Conservation (phyloP, 116 monocot genomes). For the Trichopus zeylanicus region DNA sequence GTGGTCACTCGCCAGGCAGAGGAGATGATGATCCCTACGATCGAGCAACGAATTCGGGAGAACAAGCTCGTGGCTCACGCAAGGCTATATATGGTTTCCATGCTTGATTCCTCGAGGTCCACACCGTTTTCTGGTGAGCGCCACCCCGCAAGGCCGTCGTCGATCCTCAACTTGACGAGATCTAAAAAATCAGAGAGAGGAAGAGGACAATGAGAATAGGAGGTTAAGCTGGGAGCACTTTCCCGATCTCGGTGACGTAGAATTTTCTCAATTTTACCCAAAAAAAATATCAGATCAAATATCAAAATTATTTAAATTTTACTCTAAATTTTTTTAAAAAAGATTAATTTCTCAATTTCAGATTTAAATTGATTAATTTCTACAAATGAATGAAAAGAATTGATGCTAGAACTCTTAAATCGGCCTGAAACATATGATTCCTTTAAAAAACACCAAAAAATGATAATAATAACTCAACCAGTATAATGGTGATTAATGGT, state of each 20-base stretch:
- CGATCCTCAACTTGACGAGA: constrained; percentile 64
- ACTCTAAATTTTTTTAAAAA: too few species aligned
- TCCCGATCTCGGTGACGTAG: constrained; percentile 43
- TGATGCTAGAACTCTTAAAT: too few species aligned
- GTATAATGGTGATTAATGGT: too few species aligned
- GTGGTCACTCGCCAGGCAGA: constrained; percentile 68
- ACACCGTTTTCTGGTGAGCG: not conserved
- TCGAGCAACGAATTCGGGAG: constrained; percentile 72
- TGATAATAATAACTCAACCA: too few species aligned
- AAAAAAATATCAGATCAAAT: too few species aligned
- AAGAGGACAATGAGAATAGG: constrained; percentile 8
- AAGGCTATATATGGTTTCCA: constrained; percentile 72
- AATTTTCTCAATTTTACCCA: too few species aligned
- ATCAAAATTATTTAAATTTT: too few species aligned
- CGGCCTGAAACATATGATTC: too few species aligned
- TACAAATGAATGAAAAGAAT: too few species aligned
- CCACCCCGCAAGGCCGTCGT: constrained; percentile 18
- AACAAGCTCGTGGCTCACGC: constrained; percentile 73
- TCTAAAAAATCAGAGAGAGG: constrained; percentile 29
- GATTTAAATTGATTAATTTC: too few species aligned
- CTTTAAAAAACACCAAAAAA: too few species aligned
- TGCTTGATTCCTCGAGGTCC: constrained; percentile 66
- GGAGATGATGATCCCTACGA: constrained; percentile 79
- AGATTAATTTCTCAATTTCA: too few species aligned
- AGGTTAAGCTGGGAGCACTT: constrained; percentile 54